Base-by-base conservation (phyloP, 306 rosid species). In the Trifolium pratense region DNA sequence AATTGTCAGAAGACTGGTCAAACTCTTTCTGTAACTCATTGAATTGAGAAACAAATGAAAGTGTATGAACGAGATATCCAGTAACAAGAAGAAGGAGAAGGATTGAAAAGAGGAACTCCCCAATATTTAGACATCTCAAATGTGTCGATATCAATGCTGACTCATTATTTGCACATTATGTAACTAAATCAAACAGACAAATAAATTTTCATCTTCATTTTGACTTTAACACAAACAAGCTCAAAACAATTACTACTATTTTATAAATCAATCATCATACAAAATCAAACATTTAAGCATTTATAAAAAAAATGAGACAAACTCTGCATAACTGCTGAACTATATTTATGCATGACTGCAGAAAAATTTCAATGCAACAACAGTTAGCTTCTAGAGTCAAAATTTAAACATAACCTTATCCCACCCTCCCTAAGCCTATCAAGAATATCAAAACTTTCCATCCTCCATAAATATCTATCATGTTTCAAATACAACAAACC, bases 401-500 rank as follows among this genome's bases (percentile, higher is more conserved):
- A 83, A 83, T 70, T 68, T 57, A 70, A 36, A 46, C 36, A 71
- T 70, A 70, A 31, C 53, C 23, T 70, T 70, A 48, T 57, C 78
- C 80, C 73, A 31, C 63, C 78, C 53, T 53, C 78, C 65, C 53
- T 70, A 63, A 63, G 70, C 51, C 81, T 49, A 46, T 75, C 68
- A 34, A 70, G 37, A 56, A 75, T 56, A 64, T 61, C 64, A 57
- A 75, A 75, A 82, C 25, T 70, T 63, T 45, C 32, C 71, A 67
- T 23, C 79, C 73, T 59, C 75, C 51, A 40, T 9, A 29, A 64
- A 29, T 51, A 73, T 61, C 79, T 72, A 59, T 71, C 11, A 58
- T 66, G 79, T 67, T 81, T 42, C 60, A 23, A 73, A 66, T 66
- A 60, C 32, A 48, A 7, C 10, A 6, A 4, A 13, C 34, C 55